Conservation (phyloP, 768 basidiomycete species). For the Amanita brunnescens region DNA sequence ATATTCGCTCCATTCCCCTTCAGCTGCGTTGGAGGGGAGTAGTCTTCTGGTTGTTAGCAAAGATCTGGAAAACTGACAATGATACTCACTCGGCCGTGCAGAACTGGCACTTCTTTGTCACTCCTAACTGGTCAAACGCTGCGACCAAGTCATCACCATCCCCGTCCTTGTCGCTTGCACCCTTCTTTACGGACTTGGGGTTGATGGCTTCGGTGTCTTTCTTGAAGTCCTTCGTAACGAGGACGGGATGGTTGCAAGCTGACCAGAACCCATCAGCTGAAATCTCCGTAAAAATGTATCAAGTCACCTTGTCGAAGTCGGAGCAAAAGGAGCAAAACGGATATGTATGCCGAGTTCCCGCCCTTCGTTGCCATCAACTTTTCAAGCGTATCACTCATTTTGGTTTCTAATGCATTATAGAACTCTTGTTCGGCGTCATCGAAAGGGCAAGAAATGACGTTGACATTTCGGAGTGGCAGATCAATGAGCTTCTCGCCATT, state of each 20-base stretch:
- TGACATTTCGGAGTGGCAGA: conserved; percentile 66
- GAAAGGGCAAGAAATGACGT: conserved; percentile 71
- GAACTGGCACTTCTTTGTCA: conserved; percentile 68
- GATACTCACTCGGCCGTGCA: conserved; percentile 60
- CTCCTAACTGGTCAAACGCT: conserved; percentile 61
- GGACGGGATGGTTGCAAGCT: conserved; percentile 88
- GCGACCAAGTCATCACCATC: conserved; percentile 70
- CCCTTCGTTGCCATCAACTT: conserved; percentile 49
- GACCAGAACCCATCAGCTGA: neutral
- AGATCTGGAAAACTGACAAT: neutral
- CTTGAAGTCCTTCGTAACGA: conserved; percentile 71
- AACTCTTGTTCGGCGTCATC: conserved; percentile 70
- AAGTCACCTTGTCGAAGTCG: conserved; percentile 80
- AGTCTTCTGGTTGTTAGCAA: conserved; percentile 23
- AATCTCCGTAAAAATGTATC: neutral
- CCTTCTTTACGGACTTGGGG: conserved; percentile 42
- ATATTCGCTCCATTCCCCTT: conserved; percentile 33
- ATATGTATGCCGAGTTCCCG: conserved; percentile 56
- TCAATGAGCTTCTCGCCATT: conserved; percentile 80
- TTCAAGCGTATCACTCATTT: conserved; percentile 59
- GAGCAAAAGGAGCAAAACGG: conserved; percentile 62
- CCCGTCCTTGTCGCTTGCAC: conserved; percentile 41
- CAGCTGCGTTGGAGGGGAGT: conserved; percentile 25
- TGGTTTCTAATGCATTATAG: conserved; percentile 62
- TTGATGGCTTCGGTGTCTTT: conserved; percentile 73